Percentiles rank a stretch among this genome's conserved stretches.
Evolutionary conservation across 768 basidiomycete species (phyloP).

Genomic region (Tremella mesenterica): DNA sequence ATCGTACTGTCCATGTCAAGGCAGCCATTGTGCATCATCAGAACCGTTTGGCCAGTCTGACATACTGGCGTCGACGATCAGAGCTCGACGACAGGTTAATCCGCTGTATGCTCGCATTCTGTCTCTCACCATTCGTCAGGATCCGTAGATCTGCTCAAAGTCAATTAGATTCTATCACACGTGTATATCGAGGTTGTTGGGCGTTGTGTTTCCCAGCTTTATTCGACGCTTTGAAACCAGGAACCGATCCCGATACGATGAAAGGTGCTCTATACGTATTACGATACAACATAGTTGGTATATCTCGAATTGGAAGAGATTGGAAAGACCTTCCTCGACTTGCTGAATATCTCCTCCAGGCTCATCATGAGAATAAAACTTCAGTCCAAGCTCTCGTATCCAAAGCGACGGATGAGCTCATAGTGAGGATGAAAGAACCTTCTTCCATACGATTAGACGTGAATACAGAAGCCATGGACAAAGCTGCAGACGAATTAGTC

Average conservation of each 20-base stretch:
- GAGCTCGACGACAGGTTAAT: slow-evolving; percentile 47
- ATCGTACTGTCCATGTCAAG: slow-evolving; percentile 27
- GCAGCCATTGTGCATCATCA: slow-evolving; percentile 34
- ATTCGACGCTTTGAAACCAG: slow-evolving; percentile 49
- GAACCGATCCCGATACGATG: slow-evolving; percentile 78
- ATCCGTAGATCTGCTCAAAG: slow-evolving; percentile 27
- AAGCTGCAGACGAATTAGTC: background rate
- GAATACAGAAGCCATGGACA: slow-evolving; percentile 5
- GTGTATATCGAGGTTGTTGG: slow-evolving; percentile 45
- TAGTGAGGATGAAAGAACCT: slow-evolving; percentile 25
- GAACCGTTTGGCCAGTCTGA: slow-evolving; percentile 34
- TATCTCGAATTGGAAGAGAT: slow-evolving; percentile 50
- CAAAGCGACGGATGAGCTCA: slow-evolving; percentile 35
- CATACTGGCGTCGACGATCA: slow-evolving; percentile 44
- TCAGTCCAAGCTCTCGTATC: slow-evolving; percentile 33
- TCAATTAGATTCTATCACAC: slow-evolving; percentile 24
- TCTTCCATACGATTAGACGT: slow-evolving; percentile 19
- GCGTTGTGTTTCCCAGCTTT: slow-evolving; percentile 43
- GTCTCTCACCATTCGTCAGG: slow-evolving; percentile 44
- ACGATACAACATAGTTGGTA: slow-evolving; percentile 58
- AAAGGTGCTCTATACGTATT: slow-evolving; percentile 81
- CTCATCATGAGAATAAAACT: slow-evolving; percentile 76
- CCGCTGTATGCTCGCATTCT: slow-evolving; percentile 45
- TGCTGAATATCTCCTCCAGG: slow-evolving; percentile 56
- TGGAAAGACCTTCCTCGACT: slow-evolving; percentile 58